Evolutionary conservation across 2,329 filamentous ascomycete species (phyloP).

Genomic region (Sarocladium brachiariae): DNA sequence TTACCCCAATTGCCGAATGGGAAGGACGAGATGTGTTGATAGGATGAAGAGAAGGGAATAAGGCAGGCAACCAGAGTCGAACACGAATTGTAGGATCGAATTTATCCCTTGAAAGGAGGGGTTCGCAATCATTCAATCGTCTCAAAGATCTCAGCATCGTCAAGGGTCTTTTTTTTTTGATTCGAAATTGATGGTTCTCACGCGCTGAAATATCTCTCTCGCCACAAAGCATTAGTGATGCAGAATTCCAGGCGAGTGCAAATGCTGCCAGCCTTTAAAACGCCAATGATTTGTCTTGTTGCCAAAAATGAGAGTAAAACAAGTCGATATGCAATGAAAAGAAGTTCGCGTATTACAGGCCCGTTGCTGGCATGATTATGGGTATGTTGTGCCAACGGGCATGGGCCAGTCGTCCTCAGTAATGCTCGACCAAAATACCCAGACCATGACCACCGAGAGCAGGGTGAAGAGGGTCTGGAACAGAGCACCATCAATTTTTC

Average conservation of each 20-base stretch:
- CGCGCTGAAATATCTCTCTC: not conserved
- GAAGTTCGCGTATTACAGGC: not conserved
- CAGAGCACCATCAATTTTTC: conserved; percentile 85
- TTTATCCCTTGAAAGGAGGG: no score
- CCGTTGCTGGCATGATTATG: conserved; percentile 14
- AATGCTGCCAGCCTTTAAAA: conserved; percentile 9
- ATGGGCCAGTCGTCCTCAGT: conserved; percentile 97
- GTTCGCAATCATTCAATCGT: not conserved
- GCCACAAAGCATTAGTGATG: not conserved
- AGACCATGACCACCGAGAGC: conserved; percentile 72
- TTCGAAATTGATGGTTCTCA: not conserved
- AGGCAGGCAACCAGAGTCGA: no score
- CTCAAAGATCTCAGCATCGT: not conserved
- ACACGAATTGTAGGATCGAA: no score
- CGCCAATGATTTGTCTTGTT: conserved; percentile 6
- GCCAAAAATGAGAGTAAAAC: conserved; percentile 11
- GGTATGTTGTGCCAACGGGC: conserved; percentile 37
- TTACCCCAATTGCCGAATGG: not conserved
- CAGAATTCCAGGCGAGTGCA: conserved; percentile 1
- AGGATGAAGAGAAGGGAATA: not conserved
- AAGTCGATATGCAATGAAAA: conserved; percentile 8
- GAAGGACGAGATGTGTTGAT: not conserved
- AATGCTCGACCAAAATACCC: conserved; percentile 98
- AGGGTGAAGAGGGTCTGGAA: conserved; percentile 94
- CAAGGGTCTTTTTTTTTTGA: not conserved